phyloP scores from a whole-genome alignment of 306 rosid genomes.

The Coriaria nepalensis region DNA sequence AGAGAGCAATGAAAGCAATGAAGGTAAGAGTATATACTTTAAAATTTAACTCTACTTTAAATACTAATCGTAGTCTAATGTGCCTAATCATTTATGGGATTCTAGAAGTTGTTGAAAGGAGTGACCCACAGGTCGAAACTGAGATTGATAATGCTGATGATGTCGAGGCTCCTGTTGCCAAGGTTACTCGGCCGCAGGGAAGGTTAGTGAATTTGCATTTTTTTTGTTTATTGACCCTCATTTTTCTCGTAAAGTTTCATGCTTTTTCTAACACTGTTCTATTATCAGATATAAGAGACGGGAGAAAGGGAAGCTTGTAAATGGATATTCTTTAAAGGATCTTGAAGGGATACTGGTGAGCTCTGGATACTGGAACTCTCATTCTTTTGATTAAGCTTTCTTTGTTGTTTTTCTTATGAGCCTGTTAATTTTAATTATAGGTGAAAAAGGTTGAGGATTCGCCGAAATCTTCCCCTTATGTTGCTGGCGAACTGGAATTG shows the following conservation, averaged over 20 bases:
- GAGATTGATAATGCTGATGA: slow-evolving; percentile 23
- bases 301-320: slow-evolving; percentile 83
- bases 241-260: background rate
- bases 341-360: slow-evolving; percentile 94
- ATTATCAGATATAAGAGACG: slow-evolving; percentile 61
- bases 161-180: slow-evolving; percentile 25
- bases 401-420: slow-evolving; percentile 8
- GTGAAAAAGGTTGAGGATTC: slow-evolving; percentile 47
- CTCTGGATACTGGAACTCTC: background rate
- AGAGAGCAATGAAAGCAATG: slow-evolving; percentile 35
- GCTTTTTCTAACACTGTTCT: background rate
- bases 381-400: background rate
- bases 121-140: slow-evolving; percentile 22
- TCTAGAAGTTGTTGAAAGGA: slow-evolving; percentile 20
- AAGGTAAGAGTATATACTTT: background rate
- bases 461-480: slow-evolving; percentile 18
- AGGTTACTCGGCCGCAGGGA: slow-evolving; percentile 81
- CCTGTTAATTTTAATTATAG: slow-evolving; percentile 26
- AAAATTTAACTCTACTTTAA: background rate
- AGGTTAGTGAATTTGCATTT: slow-evolving; percentile 34
- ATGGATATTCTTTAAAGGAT: slow-evolving; percentile 71
- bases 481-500: slow-evolving; percentile 28
- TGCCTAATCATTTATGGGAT: background rate
- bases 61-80: no score
- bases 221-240: background rate